These are phyloP conservation scores for Quercus ilex DNA, from an alignment of 306 rosid species.

Conservation along the genomic window DNA sequence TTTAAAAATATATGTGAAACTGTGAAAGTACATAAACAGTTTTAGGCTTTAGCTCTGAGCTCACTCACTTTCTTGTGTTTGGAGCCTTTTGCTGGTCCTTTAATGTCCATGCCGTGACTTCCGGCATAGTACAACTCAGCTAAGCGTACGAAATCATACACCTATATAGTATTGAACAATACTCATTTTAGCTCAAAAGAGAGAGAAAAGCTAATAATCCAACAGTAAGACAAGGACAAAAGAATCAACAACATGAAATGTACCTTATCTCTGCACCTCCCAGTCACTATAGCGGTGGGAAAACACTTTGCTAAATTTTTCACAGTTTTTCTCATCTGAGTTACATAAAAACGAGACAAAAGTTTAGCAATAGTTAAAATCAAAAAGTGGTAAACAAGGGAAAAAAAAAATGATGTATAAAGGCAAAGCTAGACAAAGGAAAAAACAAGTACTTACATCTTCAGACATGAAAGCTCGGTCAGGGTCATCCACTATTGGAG, in stretches of 20 bases:
- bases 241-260: conserved; percentile 8
- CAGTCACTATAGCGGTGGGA: conserved; percentile 91
- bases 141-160: conserved; percentile 72
- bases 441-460: conserved; percentile 40
- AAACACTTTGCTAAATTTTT: conserved; percentile 68
- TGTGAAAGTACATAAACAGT: neutral
- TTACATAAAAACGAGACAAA: neutral
- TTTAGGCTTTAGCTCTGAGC: neutral
- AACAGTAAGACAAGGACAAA: neutral
- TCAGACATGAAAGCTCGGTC: conserved; percentile 85
- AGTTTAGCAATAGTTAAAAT: neutral
- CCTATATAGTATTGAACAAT: conserved; percentile 32
- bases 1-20: no score
- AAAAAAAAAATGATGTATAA: neutral
- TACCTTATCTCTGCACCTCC: conserved; percentile 92
- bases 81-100: conserved; percentile 75
- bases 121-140: conserved; percentile 95
- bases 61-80: conserved; percentile 62
- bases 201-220: neutral
- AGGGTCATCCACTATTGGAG: conserved; percentile 87
- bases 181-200: neutral
- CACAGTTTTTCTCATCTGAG: conserved; percentile 91
- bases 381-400: neutral
- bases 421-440: neutral
- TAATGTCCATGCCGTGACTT: conserved; percentile 99